Evolutionary conservation across 768 basidiomycete genomes (phyloP).

Genomic region (Mycena haematopus): DNA sequence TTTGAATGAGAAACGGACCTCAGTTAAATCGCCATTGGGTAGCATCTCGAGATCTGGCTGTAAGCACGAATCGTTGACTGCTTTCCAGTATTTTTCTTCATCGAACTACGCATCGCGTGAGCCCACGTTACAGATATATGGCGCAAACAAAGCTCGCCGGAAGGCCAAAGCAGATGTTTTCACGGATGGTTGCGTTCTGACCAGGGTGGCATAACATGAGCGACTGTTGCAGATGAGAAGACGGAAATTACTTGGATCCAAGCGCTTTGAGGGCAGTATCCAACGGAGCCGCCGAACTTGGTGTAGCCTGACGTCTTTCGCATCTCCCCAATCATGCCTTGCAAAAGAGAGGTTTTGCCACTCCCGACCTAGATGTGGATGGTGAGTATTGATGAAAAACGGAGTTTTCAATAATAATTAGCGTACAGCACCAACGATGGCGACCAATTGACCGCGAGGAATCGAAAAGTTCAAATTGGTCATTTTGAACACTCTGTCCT

Average conservation of each 20-base stretch:
- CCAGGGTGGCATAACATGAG: neutral
- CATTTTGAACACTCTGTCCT: conserved; percentile 65
- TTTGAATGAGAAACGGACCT: conserved; percentile 34
- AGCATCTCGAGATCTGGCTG: conserved; percentile 83
- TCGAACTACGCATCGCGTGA: conserved; percentile 53
- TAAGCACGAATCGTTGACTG: conserved; percentile 77
- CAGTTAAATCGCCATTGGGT: conserved; percentile 78
- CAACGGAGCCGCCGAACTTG: conserved; percentile 76
- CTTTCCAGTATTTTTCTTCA: conserved; percentile 82
- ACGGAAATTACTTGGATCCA: conserved; percentile 77
- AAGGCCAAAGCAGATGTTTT: conserved; percentile 89
- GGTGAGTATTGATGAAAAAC: neutral
- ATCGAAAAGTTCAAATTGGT: conserved; percentile 68
- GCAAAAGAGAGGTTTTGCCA: conserved; percentile 73
- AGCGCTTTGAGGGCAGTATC: conserved; percentile 85
- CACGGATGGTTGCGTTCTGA: conserved; percentile 83
- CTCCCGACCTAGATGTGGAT: conserved; percentile 52
- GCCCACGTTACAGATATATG: neutral
- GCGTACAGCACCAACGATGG: conserved; percentile 76
- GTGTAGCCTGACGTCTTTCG: conserved; percentile 68
- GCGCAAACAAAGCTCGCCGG: conserved; percentile 38
- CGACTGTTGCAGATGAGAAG: conserved; percentile 10
- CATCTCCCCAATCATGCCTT: conserved; percentile 88
- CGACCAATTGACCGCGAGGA: conserved; percentile 79
- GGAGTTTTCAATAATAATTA: neutral